Base-by-base conservation (phyloP, 148 eudicot species). In the Arctostaphylos glauca region DNA sequence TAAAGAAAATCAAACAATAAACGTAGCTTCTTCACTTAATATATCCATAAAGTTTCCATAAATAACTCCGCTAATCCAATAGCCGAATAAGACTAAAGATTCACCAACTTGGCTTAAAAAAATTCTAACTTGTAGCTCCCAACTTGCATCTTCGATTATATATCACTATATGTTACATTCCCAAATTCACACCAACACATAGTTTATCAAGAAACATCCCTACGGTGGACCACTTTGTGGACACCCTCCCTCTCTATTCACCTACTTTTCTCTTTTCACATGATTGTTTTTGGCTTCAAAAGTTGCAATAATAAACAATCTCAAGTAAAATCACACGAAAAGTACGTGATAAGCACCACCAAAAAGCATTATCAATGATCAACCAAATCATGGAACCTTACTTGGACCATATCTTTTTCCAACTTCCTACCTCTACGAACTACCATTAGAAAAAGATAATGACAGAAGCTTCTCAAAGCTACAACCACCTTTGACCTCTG, bases 401-500 rank as follows among this genome's bases (percentile, higher is more conserved):
- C 52, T 52, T 64, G 67, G 85, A 49, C 81, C 66, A 66, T 75
- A 23, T 60, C 16, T 49, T 52, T 76, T 82, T 49, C 49, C 16
- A 38, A 6, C 21, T 59, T 47, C 14, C 23, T 77, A 47, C 47
- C 60, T 76, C 43, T 19, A 18, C 18, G 9, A 23, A 48, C 31
- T 70, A 81, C 59, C 82, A 64, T 23, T 6, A 53, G 25, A 67
- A 50, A 1, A 14, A 43, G 0, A 1, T 15, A 25, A 41, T 5
- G 48, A 23, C 6, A 55, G 50, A 77, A 47, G 12, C 25, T 78
- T 79, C 54, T 79, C 48, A 47, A 79, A 31, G 55, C 9, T 48
- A 15, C 68, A 84, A 53, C 58, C 82, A 78, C 66, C 82, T 70
- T 85, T 88, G 86, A 84, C 89, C 81, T 67, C 53, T n/a, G n/a